Evolutionary conservation across 192 early-diverging fungal genomes (phyloP), one percentile per base, ranked within the genome.

Genomic region (Pilaira anomala): DNA sequence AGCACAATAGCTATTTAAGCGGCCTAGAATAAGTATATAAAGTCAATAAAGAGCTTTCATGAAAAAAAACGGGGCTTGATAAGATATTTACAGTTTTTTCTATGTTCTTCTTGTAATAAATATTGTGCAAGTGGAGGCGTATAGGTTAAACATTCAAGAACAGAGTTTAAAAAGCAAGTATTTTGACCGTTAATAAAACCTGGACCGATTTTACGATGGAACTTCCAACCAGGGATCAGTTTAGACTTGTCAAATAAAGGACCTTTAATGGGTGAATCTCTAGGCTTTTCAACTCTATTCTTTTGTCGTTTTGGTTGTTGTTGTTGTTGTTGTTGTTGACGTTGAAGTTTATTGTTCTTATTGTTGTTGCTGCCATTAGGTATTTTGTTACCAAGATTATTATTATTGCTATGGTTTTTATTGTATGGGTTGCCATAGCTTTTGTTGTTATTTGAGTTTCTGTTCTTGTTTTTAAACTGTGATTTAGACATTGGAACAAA

Each of bases 81-180:
- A n/a, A n/a, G n/a, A 26, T 59, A 75, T 65, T 80, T 84, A 75
- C 89, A 90, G 25, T 80, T 71, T 26, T 63, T 63, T 46, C 76
- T 79, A 71, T 92, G 89, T 22, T 78, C 77, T 39, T 76, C 75
- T 16, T 75, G 57, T 28, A 89, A 77, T 33, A 92, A 62, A 57
- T 84, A 85, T 63, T 91, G 84, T 29, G 86, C 83, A 28, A 93
- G 69, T 2, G 87, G 80, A 36, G 91, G 83, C 7, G 89, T 88
- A 72, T 91, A 88, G 14, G 86, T 86, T 58, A 93, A 74, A 60
- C 87, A 89, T 66, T 93, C 87, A 19, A 93, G 77, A 1, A 88
- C 83, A 7, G 89, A 86, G 73, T 93, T 93, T n/a, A 90, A 63
- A 62, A 88, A 93, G 60, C 91, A 93, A 3, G 89, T 90, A 54